These are phyloP conservation scores for Alternaria conjuncta DNA, from an alignment of 2,329 filamentous ascomycete genomes.

Conservation along the genomic window DNA sequence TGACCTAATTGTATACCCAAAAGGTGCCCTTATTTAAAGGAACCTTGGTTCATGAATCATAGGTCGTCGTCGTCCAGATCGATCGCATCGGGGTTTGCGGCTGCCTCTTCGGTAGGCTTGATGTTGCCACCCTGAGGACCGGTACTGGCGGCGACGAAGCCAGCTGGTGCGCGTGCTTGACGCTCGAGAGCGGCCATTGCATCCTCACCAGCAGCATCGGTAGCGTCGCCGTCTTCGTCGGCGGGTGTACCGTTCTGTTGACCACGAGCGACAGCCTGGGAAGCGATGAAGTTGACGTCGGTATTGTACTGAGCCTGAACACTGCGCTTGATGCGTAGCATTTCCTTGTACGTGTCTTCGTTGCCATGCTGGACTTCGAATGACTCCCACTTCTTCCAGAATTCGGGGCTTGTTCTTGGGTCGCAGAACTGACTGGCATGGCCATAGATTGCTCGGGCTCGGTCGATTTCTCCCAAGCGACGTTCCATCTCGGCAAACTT, in stretches of 20 bases:
- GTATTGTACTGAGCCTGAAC: conserved; percentile 99
- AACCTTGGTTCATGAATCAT: conserved; percentile 36
- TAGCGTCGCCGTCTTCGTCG: conserved; percentile 46
- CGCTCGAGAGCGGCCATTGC: conserved; percentile 90
- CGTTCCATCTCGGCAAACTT: conserved; percentile 99
- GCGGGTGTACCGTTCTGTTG: conserved; percentile 63
- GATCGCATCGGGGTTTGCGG: conserved; percentile 84
- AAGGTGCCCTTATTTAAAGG: not conserved
- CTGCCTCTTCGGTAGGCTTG: conserved; percentile 49
- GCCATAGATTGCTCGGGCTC: conserved; percentile 92
- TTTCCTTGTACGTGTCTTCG: conserved; percentile 99
- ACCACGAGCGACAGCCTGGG: conserved; percentile 85
- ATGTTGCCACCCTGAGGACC: conserved; percentile 70
- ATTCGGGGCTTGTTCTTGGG: conserved; percentile 83
- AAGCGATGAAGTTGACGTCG: conserved; percentile 97
- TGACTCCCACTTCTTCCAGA: conserved; percentile 96
- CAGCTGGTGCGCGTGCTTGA: conserved; percentile 84
- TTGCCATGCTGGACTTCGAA: conserved; percentile 99
- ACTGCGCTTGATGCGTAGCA: conserved; percentile 96
- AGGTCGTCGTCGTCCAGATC: conserved; percentile 67
- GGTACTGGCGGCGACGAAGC: conserved; percentile 87
- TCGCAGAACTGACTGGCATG: conserved; percentile 98
- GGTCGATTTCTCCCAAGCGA: conserved; percentile 88
- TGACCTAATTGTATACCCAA: not conserved
- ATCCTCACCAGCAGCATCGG: conserved; percentile 65